A percentile compares a stretch with the other conserved stretches of the same genome.
phyloP scores from a whole-genome alignment of 306 rosid species.

The Notholithocarpus densiflorus region DNA sequence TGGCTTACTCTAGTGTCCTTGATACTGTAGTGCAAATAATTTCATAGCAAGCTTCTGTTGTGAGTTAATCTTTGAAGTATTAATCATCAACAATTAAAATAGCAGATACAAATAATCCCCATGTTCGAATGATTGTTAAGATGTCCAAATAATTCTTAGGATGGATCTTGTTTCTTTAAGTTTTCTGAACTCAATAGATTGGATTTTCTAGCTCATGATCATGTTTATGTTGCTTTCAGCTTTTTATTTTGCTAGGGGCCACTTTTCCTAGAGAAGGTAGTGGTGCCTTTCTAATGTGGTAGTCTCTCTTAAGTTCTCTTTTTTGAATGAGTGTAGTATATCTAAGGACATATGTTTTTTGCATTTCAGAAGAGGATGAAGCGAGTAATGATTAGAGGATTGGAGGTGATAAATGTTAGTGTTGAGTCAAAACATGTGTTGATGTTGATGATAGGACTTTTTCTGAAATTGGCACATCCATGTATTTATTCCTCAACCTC shows the following conservation, averaged over 20 bases:
- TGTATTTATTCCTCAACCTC: too few relatives aligned
- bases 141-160: constrained; percentile 76
- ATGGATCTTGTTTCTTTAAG: constrained; percentile 20
- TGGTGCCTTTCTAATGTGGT: too few relatives aligned
- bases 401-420: too few relatives aligned
- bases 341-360: too few relatives aligned
- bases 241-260: constrained; percentile 48
- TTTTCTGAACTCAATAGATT: constrained; percentile 16
- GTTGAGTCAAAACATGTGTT: too few relatives aligned
- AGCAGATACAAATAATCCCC: constrained; percentile 76
- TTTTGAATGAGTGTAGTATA: too few relatives aligned
- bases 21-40: constrained; percentile 16
- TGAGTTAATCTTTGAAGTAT: constrained; percentile 6
- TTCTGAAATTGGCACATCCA: too few relatives aligned
- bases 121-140: constrained; percentile 61
- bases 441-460: too few relatives aligned
- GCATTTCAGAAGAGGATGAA: too few relatives aligned
- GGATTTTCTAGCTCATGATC: constrained; percentile 13
- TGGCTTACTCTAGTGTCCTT: not conserved
- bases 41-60: constrained; percentile 12
- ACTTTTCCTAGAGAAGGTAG: too few relatives aligned
- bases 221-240: constrained; percentile 7
- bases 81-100: constrained; percentile 22
- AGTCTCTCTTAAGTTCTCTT: too few relatives aligned
- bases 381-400: too few relatives aligned